A percentile compares a stretch with the other conserved stretches of the same genome.
Evolutionary conservation across 2,329 filamentous ascomycete species (phyloP).

Genomic region (Hortaea werneckii): DNA sequence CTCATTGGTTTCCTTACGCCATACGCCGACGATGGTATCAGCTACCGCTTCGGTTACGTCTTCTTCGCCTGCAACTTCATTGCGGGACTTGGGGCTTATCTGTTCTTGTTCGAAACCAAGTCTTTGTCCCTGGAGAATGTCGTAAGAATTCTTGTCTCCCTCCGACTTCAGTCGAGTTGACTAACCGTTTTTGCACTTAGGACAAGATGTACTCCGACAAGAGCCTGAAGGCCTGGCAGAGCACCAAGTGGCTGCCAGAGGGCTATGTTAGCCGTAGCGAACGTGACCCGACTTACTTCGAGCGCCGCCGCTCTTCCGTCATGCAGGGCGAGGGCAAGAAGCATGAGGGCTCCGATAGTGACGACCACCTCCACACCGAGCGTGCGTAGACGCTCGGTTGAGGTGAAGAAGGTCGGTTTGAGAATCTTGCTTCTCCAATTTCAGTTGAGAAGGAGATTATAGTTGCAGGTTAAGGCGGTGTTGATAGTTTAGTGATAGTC

Average conservation of each 20-base stretch:
- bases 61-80: conserved; percentile 26
- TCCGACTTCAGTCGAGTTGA: no score
- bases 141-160: no score
- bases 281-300: conserved; percentile 13
- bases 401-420: no score
- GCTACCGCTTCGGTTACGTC: conserved; percentile 29
- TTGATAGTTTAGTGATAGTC: no score
- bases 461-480: no score
- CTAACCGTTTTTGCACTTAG: no score
- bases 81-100: conserved; percentile 25
- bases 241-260: conserved; percentile 25
- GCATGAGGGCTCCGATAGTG: background rate
- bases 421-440: no score
- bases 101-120: conserved; percentile 30
- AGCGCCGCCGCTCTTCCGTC: background rate
- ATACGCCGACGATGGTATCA: conserved; percentile 27
- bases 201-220: conserved; percentile 28
- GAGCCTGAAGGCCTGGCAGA: conserved; percentile 19
- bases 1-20: conserved; percentile 27
- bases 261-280: conserved; percentile 24
- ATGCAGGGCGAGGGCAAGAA: background rate
- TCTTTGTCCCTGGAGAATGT: conserved; percentile 28
- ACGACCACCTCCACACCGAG: background rate
- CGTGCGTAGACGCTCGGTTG: no score
- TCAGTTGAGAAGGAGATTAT: no score